Percentiles rank a stretch among this genome's conserved stretches.
These are phyloP conservation scores for Thelonectria olida DNA, from an alignment of 2,329 filamentous ascomycete genomes.

Conservation along the genomic window DNA sequence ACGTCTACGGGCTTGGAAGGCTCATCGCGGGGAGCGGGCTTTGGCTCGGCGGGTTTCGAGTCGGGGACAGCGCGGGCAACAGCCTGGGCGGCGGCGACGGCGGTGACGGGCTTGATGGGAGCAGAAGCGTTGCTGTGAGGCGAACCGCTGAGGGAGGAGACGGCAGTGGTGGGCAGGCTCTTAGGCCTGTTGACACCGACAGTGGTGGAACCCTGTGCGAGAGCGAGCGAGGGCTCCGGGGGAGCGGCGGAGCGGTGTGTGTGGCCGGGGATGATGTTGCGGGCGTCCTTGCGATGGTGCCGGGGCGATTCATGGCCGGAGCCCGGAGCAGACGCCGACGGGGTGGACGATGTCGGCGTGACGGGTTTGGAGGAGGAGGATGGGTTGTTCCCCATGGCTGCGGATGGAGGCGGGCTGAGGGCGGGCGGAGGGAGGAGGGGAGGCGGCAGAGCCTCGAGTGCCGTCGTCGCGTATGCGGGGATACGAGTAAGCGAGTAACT, in stretches of 20 bases:
- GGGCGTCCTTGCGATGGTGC: constrained; percentile 48
- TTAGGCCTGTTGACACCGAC: constrained; percentile 56
- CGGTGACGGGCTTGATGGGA: constrained; percentile 36
- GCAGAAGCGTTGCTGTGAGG: constrained; percentile 51
- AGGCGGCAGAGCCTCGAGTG: constrained; percentile 1
- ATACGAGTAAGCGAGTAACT: neutral
- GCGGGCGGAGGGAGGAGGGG: neutral
- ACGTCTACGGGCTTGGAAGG: constrained; percentile 69
- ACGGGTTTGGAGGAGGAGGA: constrained; percentile 49
- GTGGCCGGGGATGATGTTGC: constrained; percentile 65
- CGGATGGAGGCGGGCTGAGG: neutral
- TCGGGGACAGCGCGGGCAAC: constrained; percentile 30
- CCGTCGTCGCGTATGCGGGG: neutral
- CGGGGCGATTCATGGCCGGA: constrained; percentile 42
- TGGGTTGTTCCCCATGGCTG: constrained; percentile 50
- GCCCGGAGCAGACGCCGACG: constrained; percentile 36
- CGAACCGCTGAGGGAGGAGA: constrained; percentile 59
- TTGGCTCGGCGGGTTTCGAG: constrained; percentile 31
- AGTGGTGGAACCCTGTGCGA: constrained; percentile 64
- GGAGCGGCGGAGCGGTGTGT: constrained; percentile 66
- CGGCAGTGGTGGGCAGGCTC: constrained; percentile 58
- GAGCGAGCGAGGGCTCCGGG: constrained; percentile 69
- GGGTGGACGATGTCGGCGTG: constrained; percentile 41
- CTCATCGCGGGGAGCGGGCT: constrained; percentile 39
- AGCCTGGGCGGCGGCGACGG: constrained; percentile 28